These are phyloP conservation scores for Melanogaster broomeanus DNA, from an alignment of 768 basidiomycete species.

Conservation along the genomic window DNA sequence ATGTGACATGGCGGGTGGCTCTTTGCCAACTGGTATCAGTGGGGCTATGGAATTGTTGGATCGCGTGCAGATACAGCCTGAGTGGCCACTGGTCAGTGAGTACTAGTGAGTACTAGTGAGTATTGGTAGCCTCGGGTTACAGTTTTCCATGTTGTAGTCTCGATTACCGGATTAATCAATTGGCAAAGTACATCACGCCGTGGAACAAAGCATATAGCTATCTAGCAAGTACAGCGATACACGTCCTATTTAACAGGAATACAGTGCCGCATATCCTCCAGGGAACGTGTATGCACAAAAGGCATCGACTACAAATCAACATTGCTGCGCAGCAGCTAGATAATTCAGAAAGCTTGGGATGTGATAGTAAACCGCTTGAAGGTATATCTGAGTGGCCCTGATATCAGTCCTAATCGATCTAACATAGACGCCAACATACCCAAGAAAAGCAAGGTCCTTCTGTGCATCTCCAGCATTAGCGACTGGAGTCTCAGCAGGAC, in stretches of 20 bases:
- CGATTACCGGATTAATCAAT: too few relatives aligned
- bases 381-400: constrained; percentile 61
- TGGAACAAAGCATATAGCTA: too few relatives aligned
- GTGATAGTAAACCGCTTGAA: constrained; percentile 77
- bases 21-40: not conserved
- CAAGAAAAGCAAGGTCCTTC: constrained; percentile 69
- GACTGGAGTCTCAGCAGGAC: constrained; percentile 44
- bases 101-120: too few relatives aligned
- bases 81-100: too few relatives aligned
- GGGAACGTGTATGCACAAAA: not conserved
- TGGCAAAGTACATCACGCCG: too few relatives aligned
- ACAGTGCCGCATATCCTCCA: not conserved
- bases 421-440: constrained; percentile 38
- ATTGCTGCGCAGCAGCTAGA: not conserved
- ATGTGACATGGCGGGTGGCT: constrained; percentile 38
- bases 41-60: too few relatives aligned
- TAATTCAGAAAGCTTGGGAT: constrained; percentile 49
- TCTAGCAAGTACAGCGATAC: not conserved
- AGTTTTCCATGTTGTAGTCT: too few relatives aligned
- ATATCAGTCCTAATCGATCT: constrained; percentile 1
- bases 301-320: not conserved
- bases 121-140: too few relatives aligned
- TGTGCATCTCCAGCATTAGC: constrained; percentile 42
- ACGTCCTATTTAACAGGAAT: not conserved
- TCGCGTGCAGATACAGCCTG: too few relatives aligned